Base-by-base conservation (phyloP, 352 stramenopile species). In the Saprolegnia parasitica region DNA sequence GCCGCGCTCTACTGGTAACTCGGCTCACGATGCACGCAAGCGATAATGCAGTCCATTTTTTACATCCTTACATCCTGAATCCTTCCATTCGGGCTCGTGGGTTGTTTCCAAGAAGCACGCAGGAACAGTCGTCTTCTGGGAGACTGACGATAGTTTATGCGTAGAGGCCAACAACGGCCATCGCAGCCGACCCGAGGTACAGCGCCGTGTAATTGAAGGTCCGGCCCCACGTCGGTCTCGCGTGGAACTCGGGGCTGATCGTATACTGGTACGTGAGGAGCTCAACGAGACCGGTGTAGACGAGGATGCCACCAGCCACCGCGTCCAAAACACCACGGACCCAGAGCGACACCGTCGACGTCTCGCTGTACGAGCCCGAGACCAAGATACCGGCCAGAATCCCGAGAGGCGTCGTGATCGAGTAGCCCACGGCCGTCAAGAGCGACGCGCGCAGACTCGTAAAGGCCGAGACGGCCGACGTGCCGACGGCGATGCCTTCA, bases 401-500 rank as follows among this genome's bases (percentile, higher is more conserved):
- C 8, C 72, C 72, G 11, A 72, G n/a, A 0, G 72, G 58, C 24
- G 72, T 76, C 21, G 72, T 75, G 11, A 74, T n/a, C 9, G 56
- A 40, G 42, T 56, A 76, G 10, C 23, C 55, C 0, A 68, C 0
- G 9, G 55, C 50, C 39, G 67, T 68, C 15, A 63, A 24, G n/a
- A 63, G 13, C 15, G 67, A 71, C 50, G 56, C 65, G 8, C 49
- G 37, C 6, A 67, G 15, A 20, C 26, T 66, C 29, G 50, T 46
- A 46, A 72, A 62, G 24, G 52, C 60, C 18, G 62, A 35, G 11
- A 72, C 56, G 6, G 62, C 65, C 49, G 42, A 74, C 49, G 29
- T 70, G 29, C 68, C 72, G 47, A 76, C 56, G 16, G 72, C 72
- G 32, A 76, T 45, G 39, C 72, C 72, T 60, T 76, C 72, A 35